Conservation (phyloP, 2,329 filamentous ascomycete species). For the Fusarium setosum region DNA sequence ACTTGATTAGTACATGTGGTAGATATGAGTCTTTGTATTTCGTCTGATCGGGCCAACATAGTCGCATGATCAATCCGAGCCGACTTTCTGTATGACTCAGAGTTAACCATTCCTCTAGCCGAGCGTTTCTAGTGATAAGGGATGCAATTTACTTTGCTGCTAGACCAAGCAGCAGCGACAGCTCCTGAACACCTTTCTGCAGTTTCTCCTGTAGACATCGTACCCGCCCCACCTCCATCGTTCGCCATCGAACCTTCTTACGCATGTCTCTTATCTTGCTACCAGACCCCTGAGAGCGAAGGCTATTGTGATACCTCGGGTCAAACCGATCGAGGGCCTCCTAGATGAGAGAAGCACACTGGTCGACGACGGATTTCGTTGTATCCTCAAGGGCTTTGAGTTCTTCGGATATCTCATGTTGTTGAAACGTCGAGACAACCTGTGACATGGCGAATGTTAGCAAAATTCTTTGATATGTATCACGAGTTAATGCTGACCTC, state of each 20-base stretch:
- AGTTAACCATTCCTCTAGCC: fast-evolving
- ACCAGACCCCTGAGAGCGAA: neutral
- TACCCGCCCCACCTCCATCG: neutral
- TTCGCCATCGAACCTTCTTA: neutral
- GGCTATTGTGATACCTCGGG: no score
- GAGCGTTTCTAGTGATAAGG: neutral
- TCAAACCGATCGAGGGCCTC: no score
- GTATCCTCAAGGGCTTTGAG: no score
- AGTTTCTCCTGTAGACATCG: neutral
- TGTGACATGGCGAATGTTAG: no score
- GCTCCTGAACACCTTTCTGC: neutral
- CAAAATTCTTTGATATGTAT: no score
- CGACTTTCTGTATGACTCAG: neutral
- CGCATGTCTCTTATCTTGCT: no score
- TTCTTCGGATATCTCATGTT: no score
- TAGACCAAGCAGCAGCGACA: neutral
- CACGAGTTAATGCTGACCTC: no score
- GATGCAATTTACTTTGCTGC: neutral
- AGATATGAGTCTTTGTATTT: neutral
- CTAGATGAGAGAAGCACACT: no score
- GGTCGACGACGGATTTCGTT: no score
- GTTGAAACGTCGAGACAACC: no score
- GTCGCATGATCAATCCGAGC: neutral
- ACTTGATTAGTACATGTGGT: neutral
- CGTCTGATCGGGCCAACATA: neutral